Conservation (phyloP, 2,329 filamentous ascomycete species). For the Hortaea werneckii region DNA sequence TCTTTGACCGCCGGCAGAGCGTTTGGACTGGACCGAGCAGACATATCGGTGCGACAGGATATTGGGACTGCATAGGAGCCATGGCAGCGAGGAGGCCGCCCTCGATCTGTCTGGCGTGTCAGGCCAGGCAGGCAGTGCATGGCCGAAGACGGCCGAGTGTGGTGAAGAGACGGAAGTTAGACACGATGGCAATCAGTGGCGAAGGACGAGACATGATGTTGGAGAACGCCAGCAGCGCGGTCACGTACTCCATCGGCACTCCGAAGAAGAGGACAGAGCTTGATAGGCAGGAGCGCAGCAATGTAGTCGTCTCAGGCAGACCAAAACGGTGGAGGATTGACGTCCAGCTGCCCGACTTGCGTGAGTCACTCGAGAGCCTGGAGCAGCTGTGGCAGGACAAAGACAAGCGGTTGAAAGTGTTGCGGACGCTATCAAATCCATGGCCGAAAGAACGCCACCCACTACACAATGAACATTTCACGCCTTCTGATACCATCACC, state of each 20-base stretch:
- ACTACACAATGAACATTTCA: constrained; percentile 1
- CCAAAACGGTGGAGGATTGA: neutral
- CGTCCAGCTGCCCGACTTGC: neutral
- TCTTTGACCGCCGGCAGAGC: too few species aligned
- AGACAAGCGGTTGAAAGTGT: constrained; percentile 12
- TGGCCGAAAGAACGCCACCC: constrained; percentile 8
- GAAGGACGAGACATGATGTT: constrained; percentile 2
- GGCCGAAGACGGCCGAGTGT: constrained; percentile 9
- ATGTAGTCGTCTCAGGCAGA: neutral
- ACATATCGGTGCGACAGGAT: too few species aligned
- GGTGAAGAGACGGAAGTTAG: constrained; percentile 5
- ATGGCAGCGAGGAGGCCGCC: constrained; percentile 13
- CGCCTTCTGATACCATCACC: neutral
- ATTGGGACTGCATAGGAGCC: neutral
- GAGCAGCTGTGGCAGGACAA: constrained; percentile 14
- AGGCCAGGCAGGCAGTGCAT: constrained; percentile 9
- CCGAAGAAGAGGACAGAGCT: neutral
- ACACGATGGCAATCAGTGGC: constrained; percentile 7
- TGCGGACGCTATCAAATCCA: constrained; percentile 19
- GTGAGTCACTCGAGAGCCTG: constrained; percentile 5
- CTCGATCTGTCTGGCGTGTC: constrained; percentile 16
- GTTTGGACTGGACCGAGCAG: too few species aligned
- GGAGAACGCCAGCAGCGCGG: neutral
- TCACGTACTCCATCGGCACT: too few species aligned
- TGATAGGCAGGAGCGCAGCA: neutral